A percentile compares a stretch with the other conserved stretches of the same genome.
These are phyloP conservation scores for Hypomontagnella submonticulosa DNA, from an alignment of 495 filamentous ascomycete genomes.

Conservation along the genomic window DNA sequence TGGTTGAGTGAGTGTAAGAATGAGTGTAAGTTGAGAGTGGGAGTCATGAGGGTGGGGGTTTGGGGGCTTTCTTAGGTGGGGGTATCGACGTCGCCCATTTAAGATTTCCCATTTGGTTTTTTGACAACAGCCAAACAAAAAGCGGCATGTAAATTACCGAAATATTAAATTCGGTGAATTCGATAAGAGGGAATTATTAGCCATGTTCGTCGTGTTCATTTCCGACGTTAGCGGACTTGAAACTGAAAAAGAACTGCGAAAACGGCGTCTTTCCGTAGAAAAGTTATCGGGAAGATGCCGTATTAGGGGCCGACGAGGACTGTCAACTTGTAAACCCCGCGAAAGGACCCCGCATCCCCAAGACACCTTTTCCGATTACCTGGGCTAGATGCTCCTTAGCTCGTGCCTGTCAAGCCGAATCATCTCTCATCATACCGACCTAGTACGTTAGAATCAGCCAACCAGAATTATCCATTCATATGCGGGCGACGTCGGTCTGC, in stretches of 20 bases:
- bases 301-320: slow-evolving; percentile 12
- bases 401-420: slow-evolving; percentile 13
- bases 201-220: slow-evolving; percentile 14
- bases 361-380: slow-evolving; percentile 19
- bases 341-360: slow-evolving; percentile 31
- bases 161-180: no score
- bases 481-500: no score
- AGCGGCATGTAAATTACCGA: no score
- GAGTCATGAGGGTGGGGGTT: no score
- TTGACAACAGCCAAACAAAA: no score
- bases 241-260: slow-evolving; percentile 4
- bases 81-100: no score
- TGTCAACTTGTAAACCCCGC: slow-evolving; percentile 19
- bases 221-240: slow-evolving; percentile 14
- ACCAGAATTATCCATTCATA: background rate
- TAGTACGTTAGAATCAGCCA: background rate
- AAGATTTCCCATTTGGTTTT: no score
- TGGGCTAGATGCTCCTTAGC: background rate
- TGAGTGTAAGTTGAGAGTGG: no score
- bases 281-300: slow-evolving; percentile 20
- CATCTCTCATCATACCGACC: background rate
- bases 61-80: no score
- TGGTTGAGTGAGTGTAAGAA: no score
- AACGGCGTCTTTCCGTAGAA: slow-evolving; percentile 9
- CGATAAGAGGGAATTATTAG: background rate